Percentiles rank a stretch among this genome's conserved stretches.
phyloP scores from a whole-genome alignment of 225 moss, liverwort and hornwort genomes.

The Physcomitrium patens region DNA sequence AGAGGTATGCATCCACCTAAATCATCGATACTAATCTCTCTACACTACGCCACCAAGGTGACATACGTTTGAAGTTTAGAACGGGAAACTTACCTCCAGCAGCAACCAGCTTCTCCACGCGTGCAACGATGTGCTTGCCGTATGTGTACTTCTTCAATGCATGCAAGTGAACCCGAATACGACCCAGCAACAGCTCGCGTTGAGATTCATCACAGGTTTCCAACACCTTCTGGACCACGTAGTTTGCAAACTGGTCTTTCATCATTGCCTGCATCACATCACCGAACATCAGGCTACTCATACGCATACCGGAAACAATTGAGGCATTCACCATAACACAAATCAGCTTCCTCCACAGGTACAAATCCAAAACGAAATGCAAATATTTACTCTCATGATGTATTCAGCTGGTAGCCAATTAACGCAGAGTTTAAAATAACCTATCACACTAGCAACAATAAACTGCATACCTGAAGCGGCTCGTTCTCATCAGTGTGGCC shows the following conservation, averaged over 20 bases:
- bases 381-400: too few relatives aligned
- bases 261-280: constrained; percentile 71
- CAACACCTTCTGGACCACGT: constrained; percentile 98
- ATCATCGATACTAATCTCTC: too few relatives aligned
- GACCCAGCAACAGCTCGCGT: constrained; percentile 89
- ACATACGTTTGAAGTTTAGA: too few relatives aligned
- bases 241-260: constrained; percentile 96
- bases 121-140: constrained; percentile 97
- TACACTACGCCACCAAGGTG: too few relatives aligned
- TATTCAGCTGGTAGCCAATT: not conserved
- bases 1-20: too few relatives aligned
- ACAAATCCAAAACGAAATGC: too few relatives aligned
- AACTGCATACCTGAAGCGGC: constrained; percentile 59
- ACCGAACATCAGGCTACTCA: not conserved
- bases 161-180: constrained; percentile 95
- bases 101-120: constrained; percentile 98
- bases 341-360: too few relatives aligned
- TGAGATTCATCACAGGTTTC: constrained; percentile 97
- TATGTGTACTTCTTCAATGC: constrained; percentile 99
- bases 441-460: not conserved
- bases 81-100: constrained; percentile 74
- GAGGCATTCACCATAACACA: too few relatives aligned
- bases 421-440: not conserved
- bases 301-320: not conserved
- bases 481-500: constrained; percentile 82